Evolutionary conservation across 306 rosid genomes (phyloP).

Genomic region (Cajanus cajan): DNA sequence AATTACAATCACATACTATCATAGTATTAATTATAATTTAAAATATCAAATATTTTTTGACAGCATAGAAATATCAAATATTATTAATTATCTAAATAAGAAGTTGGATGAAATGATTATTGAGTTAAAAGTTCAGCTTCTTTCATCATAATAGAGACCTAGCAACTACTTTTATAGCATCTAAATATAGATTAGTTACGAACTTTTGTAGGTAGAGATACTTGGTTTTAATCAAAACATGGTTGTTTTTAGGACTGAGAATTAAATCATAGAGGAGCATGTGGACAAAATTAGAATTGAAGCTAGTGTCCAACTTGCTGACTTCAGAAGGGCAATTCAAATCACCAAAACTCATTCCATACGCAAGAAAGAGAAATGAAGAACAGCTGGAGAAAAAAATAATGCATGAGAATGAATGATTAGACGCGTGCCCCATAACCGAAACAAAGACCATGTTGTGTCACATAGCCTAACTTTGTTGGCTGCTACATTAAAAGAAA

Average conservation of each 20-base stretch:
- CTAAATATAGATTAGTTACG: neutral
- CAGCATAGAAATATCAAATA: no score
- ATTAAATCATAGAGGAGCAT: constrained; percentile 26
- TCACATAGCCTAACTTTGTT: neutral
- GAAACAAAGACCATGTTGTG: neutral
- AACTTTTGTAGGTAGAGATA: neutral
- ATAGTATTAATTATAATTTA: no score
- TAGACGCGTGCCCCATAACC: constrained; percentile 25
- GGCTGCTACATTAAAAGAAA: neutral
- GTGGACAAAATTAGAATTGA: constrained; percentile 25
- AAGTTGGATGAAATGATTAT: no score
- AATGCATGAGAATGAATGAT: neutral
- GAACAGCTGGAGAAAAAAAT: constrained; percentile 15
- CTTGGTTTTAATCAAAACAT: neutral
- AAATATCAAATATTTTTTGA: no score
- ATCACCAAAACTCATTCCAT: constrained; percentile 12
- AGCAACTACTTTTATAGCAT: neutral
- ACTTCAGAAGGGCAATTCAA: constrained; percentile 18
- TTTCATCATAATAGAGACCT: neutral
- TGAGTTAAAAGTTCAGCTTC: neutral
- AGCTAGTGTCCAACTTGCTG: constrained; percentile 24
- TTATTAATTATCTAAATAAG: no score
- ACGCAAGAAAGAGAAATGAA: constrained; percentile 22
- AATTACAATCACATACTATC: neutral
- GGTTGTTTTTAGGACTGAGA: neutral